These are phyloP conservation scores for Fusarium pseudograminearum DNA, from an alignment of 2,329 filamentous ascomycete genomes.

Conservation along the genomic window DNA sequence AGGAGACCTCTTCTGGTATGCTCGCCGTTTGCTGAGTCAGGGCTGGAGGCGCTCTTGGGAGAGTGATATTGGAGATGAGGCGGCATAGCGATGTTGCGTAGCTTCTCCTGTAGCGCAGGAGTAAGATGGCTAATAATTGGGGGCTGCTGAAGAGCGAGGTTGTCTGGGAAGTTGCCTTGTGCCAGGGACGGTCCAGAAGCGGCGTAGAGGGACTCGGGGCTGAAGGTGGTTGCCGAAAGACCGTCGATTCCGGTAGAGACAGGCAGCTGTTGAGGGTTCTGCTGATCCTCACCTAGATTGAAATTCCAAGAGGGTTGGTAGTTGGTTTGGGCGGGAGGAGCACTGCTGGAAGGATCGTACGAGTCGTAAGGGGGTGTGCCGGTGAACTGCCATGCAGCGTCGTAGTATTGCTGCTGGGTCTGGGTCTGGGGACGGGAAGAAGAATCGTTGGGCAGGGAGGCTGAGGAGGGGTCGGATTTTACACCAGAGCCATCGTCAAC, in stretches of 20 bases:
- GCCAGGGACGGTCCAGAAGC: slow-evolving; percentile 43
- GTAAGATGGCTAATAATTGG: slow-evolving; percentile 57
- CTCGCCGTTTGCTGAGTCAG: slow-evolving; percentile 65
- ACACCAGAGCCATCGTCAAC: slow-evolving; percentile 52
- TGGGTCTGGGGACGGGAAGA: slow-evolving; percentile 53
- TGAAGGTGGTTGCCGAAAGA: slow-evolving; percentile 52
- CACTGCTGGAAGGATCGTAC: slow-evolving; percentile 56
- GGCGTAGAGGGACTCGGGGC: slow-evolving; percentile 53
- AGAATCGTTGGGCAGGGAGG: slow-evolving; percentile 49
- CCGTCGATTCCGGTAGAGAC: slow-evolving; percentile 51
- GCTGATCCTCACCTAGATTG: slow-evolving; percentile 48
- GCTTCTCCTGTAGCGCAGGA: slow-evolving; percentile 69
- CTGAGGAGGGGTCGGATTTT: slow-evolving; percentile 51
- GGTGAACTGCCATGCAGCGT: slow-evolving; percentile 62
- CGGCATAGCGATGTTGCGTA: slow-evolving; percentile 74
- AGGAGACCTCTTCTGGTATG: slow-evolving; percentile 59
- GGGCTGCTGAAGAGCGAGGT: slow-evolving; percentile 47
- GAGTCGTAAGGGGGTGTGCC: slow-evolving; percentile 62
- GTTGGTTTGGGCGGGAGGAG: slow-evolving; percentile 51
- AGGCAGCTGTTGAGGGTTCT: slow-evolving; percentile 51
- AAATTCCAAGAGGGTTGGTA: slow-evolving; percentile 54
- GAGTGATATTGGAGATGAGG: slow-evolving; percentile 70
- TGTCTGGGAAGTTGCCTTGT: slow-evolving; percentile 50
- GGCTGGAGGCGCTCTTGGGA: slow-evolving; percentile 69
- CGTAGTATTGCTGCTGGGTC: slow-evolving; percentile 51